These are phyloP conservation scores for Flueggea neowawraea DNA, from an alignment of 441 rosid genomes.

Conservation along the genomic window DNA sequence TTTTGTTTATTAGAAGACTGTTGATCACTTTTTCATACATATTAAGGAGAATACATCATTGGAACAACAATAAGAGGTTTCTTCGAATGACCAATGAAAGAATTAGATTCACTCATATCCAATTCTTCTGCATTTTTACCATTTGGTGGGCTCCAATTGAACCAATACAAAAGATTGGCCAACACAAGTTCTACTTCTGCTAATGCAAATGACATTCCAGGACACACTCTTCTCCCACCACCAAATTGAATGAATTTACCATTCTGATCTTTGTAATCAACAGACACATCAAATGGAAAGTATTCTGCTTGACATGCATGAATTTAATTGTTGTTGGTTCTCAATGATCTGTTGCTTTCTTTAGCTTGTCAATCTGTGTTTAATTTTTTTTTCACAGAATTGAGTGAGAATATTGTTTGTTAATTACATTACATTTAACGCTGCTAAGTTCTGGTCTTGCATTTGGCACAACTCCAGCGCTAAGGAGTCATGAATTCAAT, in stretches of 20 bases:
- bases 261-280: constrained; percentile 24
- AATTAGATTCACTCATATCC: constrained; percentile 1
- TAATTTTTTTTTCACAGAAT: too few species aligned
- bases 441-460: too few species aligned
- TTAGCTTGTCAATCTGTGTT: too few species aligned
- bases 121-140: constrained; percentile 1
- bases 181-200: constrained; percentile 10
- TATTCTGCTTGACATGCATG: too few species aligned
- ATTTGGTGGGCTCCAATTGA: constrained; percentile 21
- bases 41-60: not conserved
- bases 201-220: constrained; percentile 15
- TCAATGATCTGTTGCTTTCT: too few species aligned
- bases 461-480: too few species aligned
- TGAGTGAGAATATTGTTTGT: too few species aligned
- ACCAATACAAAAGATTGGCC: constrained; percentile 21
- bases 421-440: too few species aligned
- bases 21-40: too few species aligned
- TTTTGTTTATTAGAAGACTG: too few species aligned
- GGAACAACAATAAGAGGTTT: constrained; percentile 5
- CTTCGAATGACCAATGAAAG: constrained; percentile 1
- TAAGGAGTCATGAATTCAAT: too few species aligned
- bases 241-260: constrained; percentile 25
- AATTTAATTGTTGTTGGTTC: too few species aligned
- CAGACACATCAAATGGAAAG: constrained; percentile 5
- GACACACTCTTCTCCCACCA: constrained; percentile 26